Conservation (phyloP, 441 rosid genomes). For the Euphorbia corollata region DNA sequence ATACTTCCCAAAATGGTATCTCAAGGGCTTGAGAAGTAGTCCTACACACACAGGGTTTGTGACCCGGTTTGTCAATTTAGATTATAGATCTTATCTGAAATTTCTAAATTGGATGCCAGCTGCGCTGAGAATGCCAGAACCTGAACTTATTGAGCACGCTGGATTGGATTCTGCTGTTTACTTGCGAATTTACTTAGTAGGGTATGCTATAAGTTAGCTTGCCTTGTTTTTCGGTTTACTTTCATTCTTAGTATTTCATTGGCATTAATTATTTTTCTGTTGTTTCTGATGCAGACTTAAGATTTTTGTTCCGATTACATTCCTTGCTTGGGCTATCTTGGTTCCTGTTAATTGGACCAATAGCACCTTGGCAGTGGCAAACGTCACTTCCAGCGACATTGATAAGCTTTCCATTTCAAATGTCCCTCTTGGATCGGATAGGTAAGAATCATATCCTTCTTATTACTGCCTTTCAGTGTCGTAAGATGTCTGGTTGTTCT, state of each 20-base stretch:
- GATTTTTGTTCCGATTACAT: slow-evolving; percentile 76
- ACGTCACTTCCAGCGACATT: slow-evolving; percentile 70
- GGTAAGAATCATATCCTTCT: slow-evolving; percentile 32
- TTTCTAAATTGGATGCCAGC: slow-evolving; percentile 94
- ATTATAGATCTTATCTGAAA: slow-evolving; percentile 54
- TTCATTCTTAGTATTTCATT: background rate
- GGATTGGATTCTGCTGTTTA: slow-evolving; percentile 94
- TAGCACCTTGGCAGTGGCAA: slow-evolving; percentile 28
- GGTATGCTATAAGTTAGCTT: background rate
- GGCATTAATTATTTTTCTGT: background rate
- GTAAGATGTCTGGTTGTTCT: background rate
- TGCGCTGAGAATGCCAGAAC: slow-evolving; percentile 95
- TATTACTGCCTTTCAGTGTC: background rate
- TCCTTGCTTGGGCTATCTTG: slow-evolving; percentile 70
- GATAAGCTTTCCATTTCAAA: slow-evolving; percentile 92
- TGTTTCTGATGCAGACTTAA: slow-evolving; percentile 51
- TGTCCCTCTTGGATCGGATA: slow-evolving; percentile 45
- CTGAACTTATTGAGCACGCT: slow-evolving; percentile 90
- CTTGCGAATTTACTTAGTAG: slow-evolving; percentile 72
- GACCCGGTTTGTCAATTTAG: slow-evolving; percentile 63
- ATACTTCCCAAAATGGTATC: slow-evolving; percentile 95
- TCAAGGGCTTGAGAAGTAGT: slow-evolving; percentile 67
- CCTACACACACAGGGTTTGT: slow-evolving; percentile 53
- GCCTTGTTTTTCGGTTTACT: background rate
- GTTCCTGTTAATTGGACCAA: slow-evolving; percentile 78